Conservation (phyloP, 352 stramenopile genomes). For the Pythium brachiatum region DNA sequence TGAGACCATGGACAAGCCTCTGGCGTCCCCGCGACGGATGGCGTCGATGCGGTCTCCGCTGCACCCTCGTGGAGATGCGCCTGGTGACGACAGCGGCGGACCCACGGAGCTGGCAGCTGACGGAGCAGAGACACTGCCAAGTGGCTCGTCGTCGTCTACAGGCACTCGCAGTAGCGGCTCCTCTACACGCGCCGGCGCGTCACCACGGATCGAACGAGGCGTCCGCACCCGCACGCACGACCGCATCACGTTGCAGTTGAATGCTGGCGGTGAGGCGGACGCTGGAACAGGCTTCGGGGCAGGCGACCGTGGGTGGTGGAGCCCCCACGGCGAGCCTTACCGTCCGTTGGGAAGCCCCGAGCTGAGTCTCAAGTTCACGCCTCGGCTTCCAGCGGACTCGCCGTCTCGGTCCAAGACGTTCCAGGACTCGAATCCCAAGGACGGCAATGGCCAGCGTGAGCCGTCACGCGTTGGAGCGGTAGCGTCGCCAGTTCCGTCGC, state of each 20-base stretch:
- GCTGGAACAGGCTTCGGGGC: background rate
- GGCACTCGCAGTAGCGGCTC: background rate
- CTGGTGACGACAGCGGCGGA: background rate
- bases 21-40: background rate
- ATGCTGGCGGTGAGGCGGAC: background rate
- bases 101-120: background rate
- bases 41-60: background rate
- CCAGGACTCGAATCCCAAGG: slow-evolving; percentile 13
- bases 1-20: slow-evolving; percentile 6
- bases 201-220: slow-evolving; percentile 34
- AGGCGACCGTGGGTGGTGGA: slow-evolving; percentile 57
- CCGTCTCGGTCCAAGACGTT: slow-evolving; percentile 2
- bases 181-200: background rate
- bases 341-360: slow-evolving; percentile 63
- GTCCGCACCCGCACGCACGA: slow-evolving; percentile 56
- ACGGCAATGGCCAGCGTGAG: slow-evolving; percentile 28
- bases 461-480: slow-evolving; percentile 27
- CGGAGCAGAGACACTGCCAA: background rate
- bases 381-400: slow-evolving; percentile 35
- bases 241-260: slow-evolving; percentile 41
- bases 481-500: slow-evolving; percentile 4
- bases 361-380: slow-evolving; percentile 64
- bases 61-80: background rate
- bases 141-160: background rate
- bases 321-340: slow-evolving; percentile 68